Base-by-base conservation (phyloP, 2,329 filamentous ascomycete species). In the Hymenoscyphus linearis region DNA sequence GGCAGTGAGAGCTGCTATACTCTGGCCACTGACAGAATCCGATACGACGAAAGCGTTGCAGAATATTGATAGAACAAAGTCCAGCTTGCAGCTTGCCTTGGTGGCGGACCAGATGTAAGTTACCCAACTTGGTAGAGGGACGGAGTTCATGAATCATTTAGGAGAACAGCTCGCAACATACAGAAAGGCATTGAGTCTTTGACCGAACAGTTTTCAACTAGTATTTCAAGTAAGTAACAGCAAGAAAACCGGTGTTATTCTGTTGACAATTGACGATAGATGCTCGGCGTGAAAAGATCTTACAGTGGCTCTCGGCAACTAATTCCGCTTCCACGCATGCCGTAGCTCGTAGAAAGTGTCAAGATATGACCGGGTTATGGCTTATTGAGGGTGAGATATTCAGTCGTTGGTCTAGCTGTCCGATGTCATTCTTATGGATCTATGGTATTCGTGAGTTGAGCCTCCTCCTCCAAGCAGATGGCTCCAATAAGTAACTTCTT, bases 381-480 rank as follows among this genome's bases (percentile, higher is more conserved):
- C 61, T 78, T 9, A 64, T 77, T 5, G 16, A 72, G 16, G 64
- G 66, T n/a, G 34, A 63, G 5, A 18, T 59, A 3, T 77, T 73
- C 59, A 14, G 13, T 0, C 52, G 52, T 13, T 78, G 75, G 76
- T 76, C 72, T 60, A 63, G 35, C 0, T 50, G 55, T 14, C 34
- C 56, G 16, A 67, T 66, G 13, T 75, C 72, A 5, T 69, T 69
- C 59, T 60, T 77, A 0, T 78, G 74, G 75, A 69, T 78, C 5
- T 60, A 75, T 64, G 74, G 76, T 1, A 62, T 63, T 26, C 54
- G 55, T 57, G n/a, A 40, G 55, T 55, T 25, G 25, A 53, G 9
- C 14, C 22, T 5, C 16, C 16, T 27, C 31, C 10, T 10, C 34
- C 5, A 53, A 31, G 9, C 18, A 12, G 40, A 44, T 47, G 12